Conservation (phyloP, 2,329 filamentous ascomycete genomes). For the Cladophialophora chaetospira region DNA sequence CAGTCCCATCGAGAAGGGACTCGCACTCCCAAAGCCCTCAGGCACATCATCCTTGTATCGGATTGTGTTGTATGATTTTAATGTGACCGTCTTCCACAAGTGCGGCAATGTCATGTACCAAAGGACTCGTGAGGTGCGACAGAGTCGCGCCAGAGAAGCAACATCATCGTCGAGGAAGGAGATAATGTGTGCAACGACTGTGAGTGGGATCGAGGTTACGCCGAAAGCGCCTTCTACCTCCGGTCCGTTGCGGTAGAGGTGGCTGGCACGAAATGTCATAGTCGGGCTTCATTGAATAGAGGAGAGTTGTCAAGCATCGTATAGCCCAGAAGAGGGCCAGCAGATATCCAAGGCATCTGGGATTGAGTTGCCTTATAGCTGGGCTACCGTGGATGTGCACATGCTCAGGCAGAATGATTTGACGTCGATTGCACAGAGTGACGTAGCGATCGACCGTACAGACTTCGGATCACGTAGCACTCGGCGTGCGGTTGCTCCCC, state of each 20-base stretch:
- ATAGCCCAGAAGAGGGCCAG: neutral
- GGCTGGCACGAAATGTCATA: slow-evolving; percentile 25
- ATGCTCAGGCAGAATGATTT: slow-evolving; percentile 6
- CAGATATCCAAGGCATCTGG: neutral
- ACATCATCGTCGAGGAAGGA: slow-evolving; percentile 59
- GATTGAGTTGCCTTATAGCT: neutral
- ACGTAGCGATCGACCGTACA: neutral
- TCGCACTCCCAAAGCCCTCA: slow-evolving; percentile 63
- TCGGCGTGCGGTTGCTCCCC: no score
- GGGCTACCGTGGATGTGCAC: neutral
- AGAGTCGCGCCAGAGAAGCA: slow-evolving; percentile 60
- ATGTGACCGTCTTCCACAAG: slow-evolving; percentile 58
- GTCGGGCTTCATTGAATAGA: slow-evolving; percentile 20
- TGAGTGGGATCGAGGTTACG: slow-evolving; percentile 52
- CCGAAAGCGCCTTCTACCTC: slow-evolving; percentile 28
- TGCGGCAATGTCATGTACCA: slow-evolving; percentile 67
- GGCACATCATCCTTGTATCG: slow-evolving; percentile 59
- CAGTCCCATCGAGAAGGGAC: slow-evolving; percentile 64
- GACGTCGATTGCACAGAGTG: neutral
- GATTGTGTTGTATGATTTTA: slow-evolving; percentile 61
- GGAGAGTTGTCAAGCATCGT: neutral
- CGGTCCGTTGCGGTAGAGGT: slow-evolving; percentile 27
- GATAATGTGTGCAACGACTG: slow-evolving; percentile 60
- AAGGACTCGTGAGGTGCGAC: slow-evolving; percentile 61
- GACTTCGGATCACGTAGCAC: neutral